Conservation (phyloP, 2,329 filamentous ascomycete species). For the Colletotrichum acutatum region DNA sequence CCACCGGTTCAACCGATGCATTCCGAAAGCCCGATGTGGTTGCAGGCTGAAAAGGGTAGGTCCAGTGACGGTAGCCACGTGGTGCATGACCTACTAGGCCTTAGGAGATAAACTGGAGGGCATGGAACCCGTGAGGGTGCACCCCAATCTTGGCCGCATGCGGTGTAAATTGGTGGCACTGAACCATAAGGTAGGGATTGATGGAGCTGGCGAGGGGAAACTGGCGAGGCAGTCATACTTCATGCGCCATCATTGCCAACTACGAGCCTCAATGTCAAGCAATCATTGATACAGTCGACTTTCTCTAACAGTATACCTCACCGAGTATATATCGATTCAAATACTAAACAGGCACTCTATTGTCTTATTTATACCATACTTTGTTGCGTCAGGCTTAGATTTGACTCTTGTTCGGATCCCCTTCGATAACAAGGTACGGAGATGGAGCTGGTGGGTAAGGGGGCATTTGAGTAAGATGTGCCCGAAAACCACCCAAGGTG, state of each 20-base stretch:
- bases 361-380: too few species aligned
- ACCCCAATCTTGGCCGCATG: background rate
- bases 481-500: background rate
- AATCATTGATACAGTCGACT: too few species aligned
- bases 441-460: slow-evolving; percentile 12
- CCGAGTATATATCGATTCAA: too few species aligned
- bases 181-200: background rate
- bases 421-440: too few species aligned
- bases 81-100: slow-evolving; percentile 12
- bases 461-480: background rate
- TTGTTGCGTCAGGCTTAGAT: too few species aligned
- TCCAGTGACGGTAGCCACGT: slow-evolving; percentile 25
- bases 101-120: background rate
- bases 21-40: slow-evolving; percentile 9
- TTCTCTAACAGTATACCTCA: too few species aligned
- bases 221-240: too few species aligned
- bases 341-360: too few species aligned
- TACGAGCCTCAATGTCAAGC: too few species aligned
- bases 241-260: too few species aligned
- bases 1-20: slow-evolving; percentile 12
- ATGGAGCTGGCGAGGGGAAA: background rate
- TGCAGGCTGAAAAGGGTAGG: background rate
- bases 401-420: too few species aligned
- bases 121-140: background rate
- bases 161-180: background rate